Evolutionary conservation across 2,329 filamentous ascomycete species (phyloP).

Genomic region (Colletotrichum gloeosporioides): DNA sequence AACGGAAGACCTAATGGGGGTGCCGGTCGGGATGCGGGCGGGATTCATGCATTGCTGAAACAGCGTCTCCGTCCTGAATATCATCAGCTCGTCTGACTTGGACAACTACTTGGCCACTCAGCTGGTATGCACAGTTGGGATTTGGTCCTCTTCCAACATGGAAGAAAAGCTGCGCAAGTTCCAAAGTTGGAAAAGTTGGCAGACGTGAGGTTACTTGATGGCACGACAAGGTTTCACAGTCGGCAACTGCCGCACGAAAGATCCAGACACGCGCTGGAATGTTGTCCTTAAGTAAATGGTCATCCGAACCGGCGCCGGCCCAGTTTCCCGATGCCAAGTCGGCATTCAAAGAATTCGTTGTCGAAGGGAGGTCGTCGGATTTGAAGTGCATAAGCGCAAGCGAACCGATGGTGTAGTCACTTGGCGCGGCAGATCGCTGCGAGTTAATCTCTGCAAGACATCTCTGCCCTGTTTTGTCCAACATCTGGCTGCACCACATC

Average conservation of each 20-base stretch:
- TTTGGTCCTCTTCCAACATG: background rate
- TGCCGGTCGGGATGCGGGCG: background rate
- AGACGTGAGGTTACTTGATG: background rate
- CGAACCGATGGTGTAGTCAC: background rate
- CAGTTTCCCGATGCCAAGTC: background rate
- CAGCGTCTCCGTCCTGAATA: background rate
- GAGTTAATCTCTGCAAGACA: background rate
- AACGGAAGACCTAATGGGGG: background rate
- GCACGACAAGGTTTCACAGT: background rate
- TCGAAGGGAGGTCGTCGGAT: background rate
- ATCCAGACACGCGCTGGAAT: background rate
- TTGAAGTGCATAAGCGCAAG: background rate
- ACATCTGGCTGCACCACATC: background rate
- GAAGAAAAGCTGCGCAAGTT: background rate
- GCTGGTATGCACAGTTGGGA: background rate
- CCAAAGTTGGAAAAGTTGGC: background rate
- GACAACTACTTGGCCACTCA: background rate
- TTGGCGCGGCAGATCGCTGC: slow-evolving; percentile 17
- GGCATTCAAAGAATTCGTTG: background rate
- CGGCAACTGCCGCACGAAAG: background rate
- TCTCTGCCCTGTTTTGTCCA: slow-evolving; percentile 1
- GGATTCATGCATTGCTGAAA: slow-evolving; percentile 14
- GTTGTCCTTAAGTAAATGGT: background rate
- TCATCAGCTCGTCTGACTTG: background rate
- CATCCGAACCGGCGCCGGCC: background rate